These are phyloP conservation scores for Arabis hirsuta DNA, from an alignment of 345 rosid species.

Conservation along the genomic window DNA sequence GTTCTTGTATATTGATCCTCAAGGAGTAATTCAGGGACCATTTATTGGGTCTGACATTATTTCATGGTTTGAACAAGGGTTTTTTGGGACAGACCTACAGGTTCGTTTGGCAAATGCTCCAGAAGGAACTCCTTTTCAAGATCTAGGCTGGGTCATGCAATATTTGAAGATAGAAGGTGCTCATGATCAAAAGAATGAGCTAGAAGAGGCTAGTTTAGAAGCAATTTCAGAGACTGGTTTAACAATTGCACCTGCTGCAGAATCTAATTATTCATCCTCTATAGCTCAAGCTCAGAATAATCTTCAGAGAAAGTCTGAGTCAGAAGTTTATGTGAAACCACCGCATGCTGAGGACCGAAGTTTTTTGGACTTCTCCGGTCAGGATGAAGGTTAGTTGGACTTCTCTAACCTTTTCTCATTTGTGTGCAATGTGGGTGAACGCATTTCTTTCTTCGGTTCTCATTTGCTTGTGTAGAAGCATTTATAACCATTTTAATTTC, in stretches of 20 bases:
- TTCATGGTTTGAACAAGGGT: slow-evolving; percentile 91
- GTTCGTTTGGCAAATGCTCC: slow-evolving; percentile 77
- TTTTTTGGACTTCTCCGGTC: slow-evolving; percentile 44
- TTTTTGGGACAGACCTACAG: slow-evolving; percentile 82
- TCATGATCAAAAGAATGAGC: slow-evolving; percentile 37
- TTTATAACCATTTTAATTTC: not conserved
- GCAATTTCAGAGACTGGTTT: slow-evolving; percentile 50
- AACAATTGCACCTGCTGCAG: slow-evolving; percentile 44
- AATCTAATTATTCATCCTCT: slow-evolving; percentile 46
- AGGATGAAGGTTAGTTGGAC: slow-evolving; percentile 54
- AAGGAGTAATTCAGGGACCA: slow-evolving; percentile 85
- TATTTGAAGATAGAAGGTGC: slow-evolving; percentile 50
- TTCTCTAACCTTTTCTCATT: slow-evolving; percentile 11
- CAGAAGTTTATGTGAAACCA: slow-evolving; percentile 48
- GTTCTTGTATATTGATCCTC: slow-evolving; percentile 87
- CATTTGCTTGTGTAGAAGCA: slow-evolving; percentile 1
- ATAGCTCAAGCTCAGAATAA: slow-evolving; percentile 26
- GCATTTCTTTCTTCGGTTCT: not conserved
- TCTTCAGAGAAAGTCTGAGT: slow-evolving; percentile 49
- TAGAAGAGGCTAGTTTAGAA: slow-evolving; percentile 48
- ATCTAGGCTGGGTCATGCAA: slow-evolving; percentile 70
- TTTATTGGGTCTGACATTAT: slow-evolving; percentile 77
- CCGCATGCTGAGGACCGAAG: slow-evolving; percentile 42
- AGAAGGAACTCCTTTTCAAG: slow-evolving; percentile 72
- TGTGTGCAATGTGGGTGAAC: not conserved